These are phyloP conservation scores for Aspergillus diversus DNA, from an alignment of 495 filamentous ascomycete genomes.

Conservation along the genomic window DNA sequence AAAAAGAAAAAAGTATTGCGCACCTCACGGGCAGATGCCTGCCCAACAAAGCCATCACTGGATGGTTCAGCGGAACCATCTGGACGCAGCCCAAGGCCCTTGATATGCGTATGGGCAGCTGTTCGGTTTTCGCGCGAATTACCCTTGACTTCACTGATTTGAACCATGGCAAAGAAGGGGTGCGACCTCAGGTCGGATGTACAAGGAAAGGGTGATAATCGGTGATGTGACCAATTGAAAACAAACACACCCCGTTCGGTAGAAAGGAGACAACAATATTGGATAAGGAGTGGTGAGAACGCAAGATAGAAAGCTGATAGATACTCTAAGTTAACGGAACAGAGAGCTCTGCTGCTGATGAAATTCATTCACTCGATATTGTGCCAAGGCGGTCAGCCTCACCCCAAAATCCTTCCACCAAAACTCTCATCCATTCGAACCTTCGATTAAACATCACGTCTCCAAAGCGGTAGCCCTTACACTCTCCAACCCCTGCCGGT, in stretches of 20 bases:
- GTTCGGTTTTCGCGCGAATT: constrained; percentile 94
- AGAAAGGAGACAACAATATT: constrained; percentile 23
- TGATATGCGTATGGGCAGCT: constrained; percentile 96
- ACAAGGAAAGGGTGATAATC: constrained; percentile 12
- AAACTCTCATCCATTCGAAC: constrained; percentile 9
- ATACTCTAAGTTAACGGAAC: constrained; percentile 8
- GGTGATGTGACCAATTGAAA: not conserved
- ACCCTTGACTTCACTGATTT: constrained; percentile 94
- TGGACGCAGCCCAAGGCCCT: constrained; percentile 79
- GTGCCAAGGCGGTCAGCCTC: constrained; percentile 44
- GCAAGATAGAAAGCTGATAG: constrained; percentile 7
- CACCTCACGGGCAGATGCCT: constrained; percentile 84
- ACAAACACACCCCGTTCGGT: constrained; percentile 1
- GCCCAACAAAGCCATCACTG: constrained; percentile 84
- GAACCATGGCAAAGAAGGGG: constrained; percentile 68
- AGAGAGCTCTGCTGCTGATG: constrained; percentile 25
- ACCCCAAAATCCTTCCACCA: constrained; percentile 45
- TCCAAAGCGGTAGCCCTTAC: constrained; percentile 5
- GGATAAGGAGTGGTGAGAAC: constrained; percentile 19
- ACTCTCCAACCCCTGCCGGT: not conserved
- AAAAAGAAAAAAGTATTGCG: constrained; percentile 10
- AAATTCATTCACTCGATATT: constrained; percentile 14
- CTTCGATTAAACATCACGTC: not conserved
- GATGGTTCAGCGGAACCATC: constrained; percentile 81
- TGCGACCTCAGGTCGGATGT: constrained; percentile 32